A percentile compares a stretch with the other conserved stretches of the same genome.
Conservation (phyloP, 2,329 filamentous ascomycete genomes). For the Pseudopyricularia javanii region DNA sequence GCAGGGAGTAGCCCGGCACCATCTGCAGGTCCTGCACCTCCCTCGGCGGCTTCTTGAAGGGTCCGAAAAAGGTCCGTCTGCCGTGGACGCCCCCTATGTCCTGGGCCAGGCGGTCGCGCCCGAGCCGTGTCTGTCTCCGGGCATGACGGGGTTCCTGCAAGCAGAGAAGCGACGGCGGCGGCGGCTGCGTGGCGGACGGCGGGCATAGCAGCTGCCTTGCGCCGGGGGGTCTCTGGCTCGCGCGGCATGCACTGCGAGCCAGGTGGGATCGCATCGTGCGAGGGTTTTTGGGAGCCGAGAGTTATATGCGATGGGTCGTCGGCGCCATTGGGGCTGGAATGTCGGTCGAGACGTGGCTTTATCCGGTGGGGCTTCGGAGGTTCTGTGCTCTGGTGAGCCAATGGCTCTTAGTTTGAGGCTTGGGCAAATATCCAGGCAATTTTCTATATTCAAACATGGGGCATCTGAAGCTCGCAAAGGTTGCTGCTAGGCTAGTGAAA, state of each 20-base stretch:
- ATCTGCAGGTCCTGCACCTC: constrained; percentile 48
- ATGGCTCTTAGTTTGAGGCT: neutral
- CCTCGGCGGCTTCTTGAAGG: constrained; percentile 48
- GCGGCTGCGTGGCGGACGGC: constrained; percentile 5
- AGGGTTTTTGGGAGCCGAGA: neutral
- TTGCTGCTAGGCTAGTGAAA: no score
- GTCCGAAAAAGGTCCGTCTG: constrained; percentile 45
- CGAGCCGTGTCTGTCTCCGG: neutral
- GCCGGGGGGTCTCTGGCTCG: constrained; percentile 32
- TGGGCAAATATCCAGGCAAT: neutral
- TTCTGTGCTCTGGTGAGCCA: neutral
- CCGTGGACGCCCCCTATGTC: constrained; percentile 6
- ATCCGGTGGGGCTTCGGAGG: no score
- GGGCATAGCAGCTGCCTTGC: constrained; percentile 7
- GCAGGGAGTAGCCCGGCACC: constrained; percentile 58
- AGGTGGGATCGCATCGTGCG: constrained; percentile 44
- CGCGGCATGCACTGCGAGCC: constrained; percentile 45
- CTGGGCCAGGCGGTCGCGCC: neutral
- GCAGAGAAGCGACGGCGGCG: constrained; percentile 2
- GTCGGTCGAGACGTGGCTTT: no score
- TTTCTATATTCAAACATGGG: neutral
- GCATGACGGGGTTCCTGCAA: neutral
- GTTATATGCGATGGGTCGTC: neutral
- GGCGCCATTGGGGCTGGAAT: constrained; percentile 3
- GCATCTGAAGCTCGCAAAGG: neutral